These are phyloP conservation scores for Arthrinium phaeospermum DNA, from an alignment of 2,329 filamentous ascomycete genomes.

Conservation along the genomic window DNA sequence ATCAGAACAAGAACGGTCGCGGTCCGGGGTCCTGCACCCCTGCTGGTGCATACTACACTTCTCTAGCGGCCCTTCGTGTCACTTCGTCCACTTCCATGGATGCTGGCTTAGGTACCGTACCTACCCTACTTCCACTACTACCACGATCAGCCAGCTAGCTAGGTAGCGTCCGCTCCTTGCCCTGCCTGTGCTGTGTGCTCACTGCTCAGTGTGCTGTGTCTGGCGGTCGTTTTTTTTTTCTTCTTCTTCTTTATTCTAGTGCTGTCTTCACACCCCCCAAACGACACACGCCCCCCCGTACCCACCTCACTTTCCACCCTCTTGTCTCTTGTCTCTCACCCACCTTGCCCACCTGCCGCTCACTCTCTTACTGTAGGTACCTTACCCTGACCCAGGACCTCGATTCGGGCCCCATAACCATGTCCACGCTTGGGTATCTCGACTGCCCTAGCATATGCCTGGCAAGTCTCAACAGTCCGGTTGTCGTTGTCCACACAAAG, in stretches of 20 bases:
- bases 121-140: background rate
- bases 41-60: conserved; percentile 29
- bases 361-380: background rate
- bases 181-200: background rate
- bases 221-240: background rate
- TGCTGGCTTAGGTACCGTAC: conserved; percentile 1
- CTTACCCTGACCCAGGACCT: background rate
- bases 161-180: conserved; percentile 15
- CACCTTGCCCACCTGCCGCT: background rate
- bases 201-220: background rate
- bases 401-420: conserved; percentile 39
- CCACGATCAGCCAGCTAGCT: conserved; percentile 7
- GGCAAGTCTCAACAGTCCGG: conserved; percentile 32
- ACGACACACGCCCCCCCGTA: background rate
- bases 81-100: conserved; percentile 19
- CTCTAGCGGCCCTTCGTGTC: conserved; percentile 24
- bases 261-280: background rate
- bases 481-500: conserved; percentile 25
- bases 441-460: conserved; percentile 20
- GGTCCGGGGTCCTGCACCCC: conserved; percentile 38
- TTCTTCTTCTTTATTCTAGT: too few species aligned
- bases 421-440: conserved; percentile 31
- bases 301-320: background rate
- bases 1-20: conserved; percentile 41
- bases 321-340: conserved; percentile 9